Percentiles rank a stretch among this genome's conserved stretches.
Conservation (phyloP, 2,329 filamentous ascomycete genomes). For the Aspergillus nomiae region DNA sequence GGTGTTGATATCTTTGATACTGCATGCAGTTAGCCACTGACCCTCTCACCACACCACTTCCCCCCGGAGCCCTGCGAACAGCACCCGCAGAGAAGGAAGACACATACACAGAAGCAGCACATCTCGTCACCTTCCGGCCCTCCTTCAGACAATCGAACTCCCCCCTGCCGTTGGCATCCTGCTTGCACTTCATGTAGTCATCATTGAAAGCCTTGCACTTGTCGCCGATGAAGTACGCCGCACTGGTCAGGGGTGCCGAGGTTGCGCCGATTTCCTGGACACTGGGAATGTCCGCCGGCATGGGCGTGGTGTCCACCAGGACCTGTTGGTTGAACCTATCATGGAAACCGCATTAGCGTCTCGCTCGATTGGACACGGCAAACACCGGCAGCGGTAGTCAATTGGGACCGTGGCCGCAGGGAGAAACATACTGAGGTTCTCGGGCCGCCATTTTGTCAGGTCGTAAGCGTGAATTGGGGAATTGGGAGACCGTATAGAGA, state of each 20-base stretch:
- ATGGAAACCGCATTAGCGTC: not conserved
- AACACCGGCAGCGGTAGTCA: constrained; percentile 15
- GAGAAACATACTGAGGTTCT: constrained; percentile 22
- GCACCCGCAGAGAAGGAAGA: not conserved
- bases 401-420: constrained; percentile 17
- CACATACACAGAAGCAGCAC: constrained; percentile 91
- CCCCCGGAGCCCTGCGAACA: not conserved
- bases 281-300: constrained; percentile 86
- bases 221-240: constrained; percentile 94
- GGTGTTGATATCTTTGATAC: constrained; percentile 93
- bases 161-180: constrained; percentile 83
- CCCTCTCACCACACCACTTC: not conserved
- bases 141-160: constrained; percentile 96
- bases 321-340: constrained; percentile 91
- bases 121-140: constrained; percentile 93
- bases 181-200: constrained; percentile 99
- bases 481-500: constrained; percentile 3
- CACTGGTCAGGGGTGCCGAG: constrained; percentile 88
- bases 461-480: not conserved
- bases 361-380: not conserved
- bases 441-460: constrained; percentile 23
- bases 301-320: constrained; percentile 93
- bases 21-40: constrained; percentile 40
- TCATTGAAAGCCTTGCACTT: constrained; percentile 95
- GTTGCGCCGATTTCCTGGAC: constrained; percentile 92